These are phyloP conservation scores for Candida sphagnicola DNA, from an alignment of 805 yeast genomes.

Conservation along the genomic window DNA sequence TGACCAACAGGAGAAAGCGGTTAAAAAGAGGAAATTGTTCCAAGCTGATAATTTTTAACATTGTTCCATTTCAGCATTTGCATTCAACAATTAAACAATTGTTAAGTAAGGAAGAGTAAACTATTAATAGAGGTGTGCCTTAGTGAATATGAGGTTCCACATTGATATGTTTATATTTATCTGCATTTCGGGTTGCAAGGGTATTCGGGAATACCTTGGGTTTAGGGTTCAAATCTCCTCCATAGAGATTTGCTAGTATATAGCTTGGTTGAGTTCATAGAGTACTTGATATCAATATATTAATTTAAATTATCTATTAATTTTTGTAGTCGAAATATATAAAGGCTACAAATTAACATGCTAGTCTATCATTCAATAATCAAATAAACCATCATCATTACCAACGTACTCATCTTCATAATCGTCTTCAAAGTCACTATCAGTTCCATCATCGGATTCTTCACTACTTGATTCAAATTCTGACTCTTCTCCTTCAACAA, in stretches of 20 bases:
- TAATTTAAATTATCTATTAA: too few species aligned
- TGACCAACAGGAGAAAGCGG: conserved; percentile 5
- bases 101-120: too few species aligned
- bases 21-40: conserved; percentile 7
- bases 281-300: not conserved
- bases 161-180: too few species aligned
- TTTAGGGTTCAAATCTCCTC: not conserved
- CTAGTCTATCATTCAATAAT: conserved; percentile 24
- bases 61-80: not conserved
- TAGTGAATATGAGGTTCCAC: too few species aligned
- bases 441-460: conserved; percentile 27
- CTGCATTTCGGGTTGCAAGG: not conserved
- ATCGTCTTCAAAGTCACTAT: conserved; percentile 30
- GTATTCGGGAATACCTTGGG: not conserved
- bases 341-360: too few species aligned
- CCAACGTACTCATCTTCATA: conserved; percentile 54
- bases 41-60: conserved; percentile 2
- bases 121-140: too few species aligned
- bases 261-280: not conserved
- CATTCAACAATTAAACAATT: too few species aligned
- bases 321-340: too few species aligned
- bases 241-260: too few species aligned
- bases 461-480: conserved; percentile 27
- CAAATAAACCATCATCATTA: conserved; percentile 47
- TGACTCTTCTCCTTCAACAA: conserved; percentile 30